Evolutionary conservation across 2,329 filamentous ascomycete species (phyloP), one percentile per base, ranked within the genome.

Genomic region (Colletotrichum melonis): DNA sequence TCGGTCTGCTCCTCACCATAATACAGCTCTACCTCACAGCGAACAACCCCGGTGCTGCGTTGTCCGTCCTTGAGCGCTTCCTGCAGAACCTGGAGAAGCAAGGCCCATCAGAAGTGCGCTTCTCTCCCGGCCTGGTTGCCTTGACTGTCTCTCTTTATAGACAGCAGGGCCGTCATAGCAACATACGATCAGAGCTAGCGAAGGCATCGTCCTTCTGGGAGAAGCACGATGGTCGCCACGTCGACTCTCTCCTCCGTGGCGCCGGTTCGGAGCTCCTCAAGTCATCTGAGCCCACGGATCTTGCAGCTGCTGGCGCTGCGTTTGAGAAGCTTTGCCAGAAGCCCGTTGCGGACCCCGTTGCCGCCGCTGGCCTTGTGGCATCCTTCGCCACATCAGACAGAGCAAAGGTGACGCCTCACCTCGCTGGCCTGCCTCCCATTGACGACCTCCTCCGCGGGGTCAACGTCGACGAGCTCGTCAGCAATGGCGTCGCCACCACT

Each of bases 141-240:
- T 87, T 96, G 1, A 87, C 94, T 3, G 92, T 97, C 11, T 92
- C 94, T 2, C 87, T 99, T 0, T 97, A 98, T 82, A 90, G 91
- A 77, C 85, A 88, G 2, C 92, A 97, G 80, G 92, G 93, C 52
- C 93, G 95, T 46, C 92, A 92, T 76, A 85, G 88, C 28, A 91
- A 93, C 35, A 91, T 94, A 74, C 93, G 93, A 75, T 83, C 86
- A 7, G 94, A 97, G 79, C 87, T 98, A 22, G 90, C 92, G 72
- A 94, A 93, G 81, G 95, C 96, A 22, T 94, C 95, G 12, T 86
- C 88, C 16, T 92, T 97, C 84, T 98, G 97, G 95, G 89, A 91
- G 66, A 86, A 87, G 58, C 92, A 92, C 76, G 85, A 75, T 83
- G 75, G 78, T 6, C 76, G 74, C 19, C 75, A 79, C 2, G 81